These are phyloP conservation scores for Testicularia cyperi DNA, from an alignment of 1,284 basidiomycete species.

Conservation along the genomic window DNA sequence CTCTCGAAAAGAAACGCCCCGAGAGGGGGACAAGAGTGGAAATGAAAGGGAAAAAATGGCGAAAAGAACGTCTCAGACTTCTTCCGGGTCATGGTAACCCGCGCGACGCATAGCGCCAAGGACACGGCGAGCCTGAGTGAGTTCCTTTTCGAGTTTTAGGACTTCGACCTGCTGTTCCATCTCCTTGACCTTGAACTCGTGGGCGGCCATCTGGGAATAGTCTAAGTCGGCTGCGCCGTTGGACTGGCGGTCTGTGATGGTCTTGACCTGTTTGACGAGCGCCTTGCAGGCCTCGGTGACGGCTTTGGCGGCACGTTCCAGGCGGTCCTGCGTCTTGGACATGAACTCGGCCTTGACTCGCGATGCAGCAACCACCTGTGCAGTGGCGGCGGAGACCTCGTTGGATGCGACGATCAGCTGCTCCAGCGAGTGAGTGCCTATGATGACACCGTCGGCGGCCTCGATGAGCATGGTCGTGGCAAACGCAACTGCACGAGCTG, in stretches of 20 bases:
- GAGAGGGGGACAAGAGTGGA: no score
- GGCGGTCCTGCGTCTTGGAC: slow-evolving; percentile 94
- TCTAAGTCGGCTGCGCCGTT: slow-evolving; percentile 77
- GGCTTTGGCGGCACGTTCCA: slow-evolving; percentile 94
- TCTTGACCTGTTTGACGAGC: slow-evolving; percentile 93
- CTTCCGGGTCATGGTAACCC: slow-evolving; percentile 56
- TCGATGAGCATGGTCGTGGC: slow-evolving; percentile 97
- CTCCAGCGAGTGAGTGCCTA: slow-evolving; percentile 92
- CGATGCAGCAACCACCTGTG: slow-evolving; percentile 95
- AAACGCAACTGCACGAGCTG: slow-evolving; percentile 95
- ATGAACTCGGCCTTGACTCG: slow-evolving; percentile 97
- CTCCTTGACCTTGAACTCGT: slow-evolving; percentile 85
- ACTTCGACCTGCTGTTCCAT: slow-evolving; percentile 99
- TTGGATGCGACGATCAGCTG: slow-evolving; percentile 99
- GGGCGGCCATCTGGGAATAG: slow-evolving; percentile 85
- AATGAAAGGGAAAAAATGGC: background rate
- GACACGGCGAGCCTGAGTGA: slow-evolving; percentile 64
- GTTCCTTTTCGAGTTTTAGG: slow-evolving; percentile 90
- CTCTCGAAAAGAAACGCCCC: no score
- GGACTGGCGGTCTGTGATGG: slow-evolving; percentile 79
- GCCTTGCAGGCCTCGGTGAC: slow-evolving; percentile 98
- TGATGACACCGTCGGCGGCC: slow-evolving; percentile 93
- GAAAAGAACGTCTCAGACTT: slow-evolving; percentile 16
- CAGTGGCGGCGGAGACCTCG: slow-evolving; percentile 93
- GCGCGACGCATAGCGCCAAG: slow-evolving; percentile 58